Conservation (phyloP, 257 asterid genomes). For the Penstemon barbatus region DNA sequence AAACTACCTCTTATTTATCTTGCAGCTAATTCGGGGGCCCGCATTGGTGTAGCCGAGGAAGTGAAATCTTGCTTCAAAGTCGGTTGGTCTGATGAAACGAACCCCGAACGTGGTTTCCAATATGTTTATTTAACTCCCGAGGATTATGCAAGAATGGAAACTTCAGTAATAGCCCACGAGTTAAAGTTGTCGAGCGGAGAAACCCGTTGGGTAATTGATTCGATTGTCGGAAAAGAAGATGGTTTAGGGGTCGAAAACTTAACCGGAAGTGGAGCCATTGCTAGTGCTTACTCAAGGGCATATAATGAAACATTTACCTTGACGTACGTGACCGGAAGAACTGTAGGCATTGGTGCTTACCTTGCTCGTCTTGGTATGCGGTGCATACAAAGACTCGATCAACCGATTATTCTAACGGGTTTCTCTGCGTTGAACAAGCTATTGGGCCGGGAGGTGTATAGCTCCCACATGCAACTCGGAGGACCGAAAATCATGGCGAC, state of each 20-base stretch:
- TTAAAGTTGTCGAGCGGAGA: slow-evolving; percentile 67
- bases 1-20: slow-evolving; percentile 89
- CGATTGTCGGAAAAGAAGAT: slow-evolving; percentile 88
- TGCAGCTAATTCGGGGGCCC: slow-evolving; percentile 98
- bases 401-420: slow-evolving; percentile 93
- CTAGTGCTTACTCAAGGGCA: slow-evolving; percentile 93
- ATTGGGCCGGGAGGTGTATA: slow-evolving; percentile 91
- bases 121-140: slow-evolving; percentile 83
- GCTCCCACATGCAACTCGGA: slow-evolving; percentile 99
- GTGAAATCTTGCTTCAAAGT: slow-evolving; percentile 94
- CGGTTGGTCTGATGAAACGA: slow-evolving; percentile 94
- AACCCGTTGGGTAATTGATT: slow-evolving; percentile 81
- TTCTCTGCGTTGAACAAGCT: slow-evolving; percentile 96
- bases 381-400: slow-evolving; percentile 94
- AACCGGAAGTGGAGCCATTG: slow-evolving; percentile 97
- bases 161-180: slow-evolving; percentile 85
- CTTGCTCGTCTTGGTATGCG: slow-evolving; percentile 99
- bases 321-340: slow-evolving; percentile 92
- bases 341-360: slow-evolving; percentile 97
- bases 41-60: slow-evolving; percentile 98
- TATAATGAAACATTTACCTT: slow-evolving; percentile 88
- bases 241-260: slow-evolving; percentile 85
- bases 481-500: slow-evolving; percentile 99
- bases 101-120: slow-evolving; percentile 91
- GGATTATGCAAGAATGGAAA: slow-evolving; percentile 65